Percentiles rank a stretch among this genome's conserved stretches.
These are phyloP conservation scores for Drechmeria coniospora DNA, from an alignment of 2,329 filamentous ascomycete species.

Conservation along the genomic window DNA sequence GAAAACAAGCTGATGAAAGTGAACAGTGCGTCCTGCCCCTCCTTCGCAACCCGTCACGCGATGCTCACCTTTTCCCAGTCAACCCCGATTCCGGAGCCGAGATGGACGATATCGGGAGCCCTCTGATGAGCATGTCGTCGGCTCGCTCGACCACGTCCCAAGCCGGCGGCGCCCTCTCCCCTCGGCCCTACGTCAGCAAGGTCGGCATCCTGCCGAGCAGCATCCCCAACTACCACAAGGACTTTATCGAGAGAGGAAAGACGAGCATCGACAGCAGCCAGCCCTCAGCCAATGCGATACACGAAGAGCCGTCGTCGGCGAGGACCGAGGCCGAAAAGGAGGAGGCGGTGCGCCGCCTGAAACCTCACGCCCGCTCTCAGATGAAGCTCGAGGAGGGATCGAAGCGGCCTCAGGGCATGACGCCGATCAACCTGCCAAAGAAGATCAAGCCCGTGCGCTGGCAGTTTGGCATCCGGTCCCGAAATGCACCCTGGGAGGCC, in stretches of 20 bases:
- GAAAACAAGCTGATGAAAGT: slow-evolving; percentile 96
- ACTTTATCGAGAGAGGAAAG: slow-evolving; percentile 65
- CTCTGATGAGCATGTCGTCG: slow-evolving; percentile 38
- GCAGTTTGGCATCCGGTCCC: slow-evolving; percentile 94
- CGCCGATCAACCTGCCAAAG: slow-evolving; percentile 47
- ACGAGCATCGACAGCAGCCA: slow-evolving; percentile 31
- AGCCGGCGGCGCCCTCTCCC: slow-evolving; percentile 27
- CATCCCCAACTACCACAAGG: slow-evolving; percentile 76
- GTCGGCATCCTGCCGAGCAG: slow-evolving; percentile 86
- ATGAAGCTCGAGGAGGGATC: slow-evolving; percentile 50
- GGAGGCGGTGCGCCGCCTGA: slow-evolving; percentile 64
- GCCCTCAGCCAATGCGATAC: slow-evolving; percentile 25
- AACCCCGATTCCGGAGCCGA: slow-evolving; percentile 19
- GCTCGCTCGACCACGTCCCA: slow-evolving; percentile 37
- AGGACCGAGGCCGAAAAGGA: slow-evolving; percentile 62
- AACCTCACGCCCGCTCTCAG: slow-evolving; percentile 66
- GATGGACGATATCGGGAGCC: slow-evolving; percentile 26
- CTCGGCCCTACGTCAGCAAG: slow-evolving; percentile 57
- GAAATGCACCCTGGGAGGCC: slow-evolving; percentile 87
- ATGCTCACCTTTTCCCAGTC: slow-evolving; percentile 16
- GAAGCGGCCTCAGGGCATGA: slow-evolving; percentile 46
- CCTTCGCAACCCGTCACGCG: slow-evolving; percentile 9
- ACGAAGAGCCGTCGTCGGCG: slow-evolving; percentile 32
- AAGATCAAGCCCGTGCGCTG: slow-evolving; percentile 74
- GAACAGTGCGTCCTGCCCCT: slow-evolving; percentile 52